Conservation (phyloP, 148 eudicot genomes). For the Heliosperma pusillum region DNA sequence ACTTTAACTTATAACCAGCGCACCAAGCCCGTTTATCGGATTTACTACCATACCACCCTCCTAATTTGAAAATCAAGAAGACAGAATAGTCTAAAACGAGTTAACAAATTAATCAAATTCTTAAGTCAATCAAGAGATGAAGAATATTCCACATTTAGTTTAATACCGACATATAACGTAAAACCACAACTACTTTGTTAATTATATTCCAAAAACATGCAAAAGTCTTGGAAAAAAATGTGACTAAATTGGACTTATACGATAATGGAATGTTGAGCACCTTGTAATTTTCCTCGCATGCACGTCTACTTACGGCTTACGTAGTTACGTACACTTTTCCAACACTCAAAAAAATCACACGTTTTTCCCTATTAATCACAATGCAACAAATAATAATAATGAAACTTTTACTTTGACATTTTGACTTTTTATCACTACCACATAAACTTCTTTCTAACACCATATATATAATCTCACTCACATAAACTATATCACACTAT, state of each 20-base stretch:
- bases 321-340: not conserved
- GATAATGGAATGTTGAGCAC: not conserved
- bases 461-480: not conserved
- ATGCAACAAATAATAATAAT: not conserved
- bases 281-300: conserved; percentile 12
- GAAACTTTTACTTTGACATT: conserved; percentile 1
- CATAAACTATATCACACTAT: not conserved
- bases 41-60: not conserved
- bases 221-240: too few relatives aligned
- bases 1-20: too few relatives aligned
- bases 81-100: not conserved
- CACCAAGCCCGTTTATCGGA: too few relatives aligned
- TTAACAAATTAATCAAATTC: not conserved
- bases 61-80: not conserved
- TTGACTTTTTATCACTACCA: conserved; percentile 8
- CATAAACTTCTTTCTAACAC: not conserved
- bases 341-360: not conserved
- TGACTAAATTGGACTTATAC: not conserved
- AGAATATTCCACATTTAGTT: not conserved
- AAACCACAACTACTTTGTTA: not conserved
- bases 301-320: conserved; percentile 9
- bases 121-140: not conserved
- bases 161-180: not conserved
- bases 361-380: not conserved
- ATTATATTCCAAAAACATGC: not conserved